phyloP scores from a whole-genome alignment of 345 rosid genomes.

The Acer saccharum region DNA sequence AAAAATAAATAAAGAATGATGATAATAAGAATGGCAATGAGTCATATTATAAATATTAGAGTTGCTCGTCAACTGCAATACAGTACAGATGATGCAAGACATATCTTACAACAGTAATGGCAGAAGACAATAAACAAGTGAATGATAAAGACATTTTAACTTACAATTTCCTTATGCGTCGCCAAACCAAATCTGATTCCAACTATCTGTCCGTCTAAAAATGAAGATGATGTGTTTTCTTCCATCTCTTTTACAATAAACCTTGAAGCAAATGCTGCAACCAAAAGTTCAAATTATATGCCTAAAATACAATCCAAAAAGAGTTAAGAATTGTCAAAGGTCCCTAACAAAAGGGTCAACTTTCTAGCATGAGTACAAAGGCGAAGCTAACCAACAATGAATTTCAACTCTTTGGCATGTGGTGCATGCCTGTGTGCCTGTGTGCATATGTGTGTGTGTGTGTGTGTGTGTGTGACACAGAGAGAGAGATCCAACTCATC shows the following conservation, averaged over 20 bases:
- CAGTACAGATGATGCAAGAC: slow-evolving; percentile 4
- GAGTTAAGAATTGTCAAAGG: background rate
- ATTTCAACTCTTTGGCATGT: background rate
- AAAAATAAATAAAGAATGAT: background rate
- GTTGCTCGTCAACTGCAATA: background rate
- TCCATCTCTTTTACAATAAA: slow-evolving; percentile 47
- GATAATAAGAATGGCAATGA: background rate
- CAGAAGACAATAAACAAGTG: background rate
- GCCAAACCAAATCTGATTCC: slow-evolving; percentile 79
- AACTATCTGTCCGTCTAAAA: slow-evolving; percentile 64
- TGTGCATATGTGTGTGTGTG: too few relatives aligned
- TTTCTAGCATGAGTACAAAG: background rate
- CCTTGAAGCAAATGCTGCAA: slow-evolving; percentile 9
- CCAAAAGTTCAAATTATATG: background rate
- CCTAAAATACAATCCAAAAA: background rate
- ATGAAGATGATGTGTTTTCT: slow-evolving; percentile 37
- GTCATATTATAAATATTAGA: background rate
- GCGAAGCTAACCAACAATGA: background rate
- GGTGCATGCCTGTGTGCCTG: background rate
- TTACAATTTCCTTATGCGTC: slow-evolving; percentile 67
- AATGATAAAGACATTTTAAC: slow-evolving; percentile 31
- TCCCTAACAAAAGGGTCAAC: background rate
- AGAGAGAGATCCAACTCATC: background rate
- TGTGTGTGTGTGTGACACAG: too few relatives aligned
- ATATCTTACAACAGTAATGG: background rate